Base-by-base conservation (phyloP, 352 stramenopile species). In the Phytophthora citricola region DNA sequence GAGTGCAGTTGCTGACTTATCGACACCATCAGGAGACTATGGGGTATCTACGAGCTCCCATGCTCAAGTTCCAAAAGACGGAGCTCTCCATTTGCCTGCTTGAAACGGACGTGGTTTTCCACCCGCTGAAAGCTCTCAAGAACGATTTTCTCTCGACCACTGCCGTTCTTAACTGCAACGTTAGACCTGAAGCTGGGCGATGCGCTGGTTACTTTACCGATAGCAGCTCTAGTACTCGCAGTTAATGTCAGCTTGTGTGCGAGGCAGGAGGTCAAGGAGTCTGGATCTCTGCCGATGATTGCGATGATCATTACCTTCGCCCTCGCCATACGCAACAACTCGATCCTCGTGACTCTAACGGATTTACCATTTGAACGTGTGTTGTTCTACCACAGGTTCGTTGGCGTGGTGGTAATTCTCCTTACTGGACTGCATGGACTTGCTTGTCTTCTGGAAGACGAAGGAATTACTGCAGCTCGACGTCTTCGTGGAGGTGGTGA, bases 381-480 rank as follows among this genome's bases (percentile, higher is more conserved):
- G 24, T 39, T 86, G 14, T 44, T 80, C n/a, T 86, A 84, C 54
- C 78, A 84, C 70, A 81, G 79, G 46, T 55, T 82, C 12, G 66
- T 75, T n/a, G 72, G 61, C 1, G 36, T 71, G 17, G 45, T 84
- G 1, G 45, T 66, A 0, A 38, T 80, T 24, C 22, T 82, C 22
- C 63, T 81, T 14, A 24, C 47, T 5, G 63, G 31, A 0, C 36
- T 84, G 11, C 78, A 86, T 29, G 78, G 69, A 0, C 41, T 82
- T 9, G 50, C 72, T 0, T 84, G 80, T 38, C 20, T 81, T 8
- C 34, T 81, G 1, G 32, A 62, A 41, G 50, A 67, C 14, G 44
- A 8, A 0, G 59, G 50, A 31, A 32, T 62, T 15, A 17, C 43
- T 5, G 41, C 26, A 12, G 50, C 43, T 50, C 50, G 39, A 43